Evolutionary conservation across 768 basidiomycete genomes (phyloP).

Genomic region (Fibroporia radiculosa): DNA sequence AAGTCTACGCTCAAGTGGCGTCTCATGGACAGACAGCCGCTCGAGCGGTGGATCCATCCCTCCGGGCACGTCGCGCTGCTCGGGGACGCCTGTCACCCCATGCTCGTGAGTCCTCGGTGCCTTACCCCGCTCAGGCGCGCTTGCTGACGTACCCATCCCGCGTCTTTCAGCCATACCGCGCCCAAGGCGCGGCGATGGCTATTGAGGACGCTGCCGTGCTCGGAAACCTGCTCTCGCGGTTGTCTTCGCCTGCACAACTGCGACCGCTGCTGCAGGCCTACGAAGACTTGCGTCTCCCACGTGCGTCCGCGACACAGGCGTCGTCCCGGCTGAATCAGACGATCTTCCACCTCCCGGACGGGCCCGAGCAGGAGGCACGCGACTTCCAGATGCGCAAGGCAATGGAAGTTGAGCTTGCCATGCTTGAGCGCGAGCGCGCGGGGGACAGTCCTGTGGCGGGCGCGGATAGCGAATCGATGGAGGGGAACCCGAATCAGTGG

Average conservation of each 20-base stretch:
- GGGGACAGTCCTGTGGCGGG: conserved; percentile 4
- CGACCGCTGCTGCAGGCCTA: conserved; percentile 41
- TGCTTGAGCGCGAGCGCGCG: conserved; percentile 12
- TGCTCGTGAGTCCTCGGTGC: conserved; percentile 25
- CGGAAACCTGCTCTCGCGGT: conserved; percentile 38
- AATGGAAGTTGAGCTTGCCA: conserved; percentile 33
- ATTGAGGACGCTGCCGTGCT: conserved; percentile 46
- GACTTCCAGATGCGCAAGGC: conserved; percentile 44
- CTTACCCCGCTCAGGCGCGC: not conserved
- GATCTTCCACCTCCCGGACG: conserved; percentile 51
- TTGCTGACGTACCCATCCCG: not conserved
- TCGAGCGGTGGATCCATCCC: conserved; percentile 31
- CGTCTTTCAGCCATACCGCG: conserved; percentile 29
- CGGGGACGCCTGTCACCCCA: conserved; percentile 37
- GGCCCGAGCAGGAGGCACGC: conserved; percentile 41
- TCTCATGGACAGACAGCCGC: conserved; percentile 33
- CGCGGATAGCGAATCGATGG: conserved; percentile 14
- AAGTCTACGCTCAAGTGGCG: conserved; percentile 34
- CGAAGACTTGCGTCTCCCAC: conserved; percentile 40
- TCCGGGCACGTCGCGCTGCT: conserved; percentile 27
- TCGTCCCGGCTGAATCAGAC: conserved; percentile 43
- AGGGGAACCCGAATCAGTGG: conserved; percentile 47
- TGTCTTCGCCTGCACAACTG: conserved; percentile 37
- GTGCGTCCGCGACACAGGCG: conserved; percentile 41
- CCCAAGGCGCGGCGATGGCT: conserved; percentile 36